A percentile compares a stretch with the other conserved stretches of the same genome.
Evolutionary conservation across 2,329 filamentous ascomycete species (phyloP).

Genomic region (Tolypocladium inflatum): DNA sequence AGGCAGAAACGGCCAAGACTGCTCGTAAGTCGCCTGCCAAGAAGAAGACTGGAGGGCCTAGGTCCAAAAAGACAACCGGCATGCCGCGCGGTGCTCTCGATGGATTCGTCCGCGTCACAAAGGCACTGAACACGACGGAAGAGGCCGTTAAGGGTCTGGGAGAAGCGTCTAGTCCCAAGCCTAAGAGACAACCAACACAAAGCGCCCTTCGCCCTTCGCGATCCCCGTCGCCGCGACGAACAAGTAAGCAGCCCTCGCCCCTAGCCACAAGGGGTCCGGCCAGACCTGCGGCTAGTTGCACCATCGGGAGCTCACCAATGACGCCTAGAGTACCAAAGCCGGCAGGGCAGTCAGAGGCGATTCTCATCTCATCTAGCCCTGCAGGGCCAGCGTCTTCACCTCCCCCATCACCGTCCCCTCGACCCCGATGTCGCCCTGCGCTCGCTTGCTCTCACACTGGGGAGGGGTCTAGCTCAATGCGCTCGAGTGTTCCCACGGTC

Average conservation of each 20-base stretch:
- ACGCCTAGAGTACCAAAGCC: constrained; percentile 25
- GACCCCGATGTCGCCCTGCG: constrained; percentile 4
- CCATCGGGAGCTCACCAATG: constrained; percentile 32
- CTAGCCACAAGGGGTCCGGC: constrained; percentile 12
- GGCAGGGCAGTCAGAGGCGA: constrained; percentile 22
- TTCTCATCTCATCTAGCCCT: constrained; percentile 37
- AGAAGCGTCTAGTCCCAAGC: not conserved
- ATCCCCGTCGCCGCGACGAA: not conserved
- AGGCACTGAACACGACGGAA: constrained; percentile 12
- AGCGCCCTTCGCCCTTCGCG: not conserved
- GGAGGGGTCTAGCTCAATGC: constrained; percentile 14
- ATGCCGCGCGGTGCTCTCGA: constrained; percentile 25
- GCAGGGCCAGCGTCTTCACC: constrained; percentile 17
- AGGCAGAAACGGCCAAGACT: constrained; percentile 10
- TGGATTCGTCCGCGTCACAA: constrained; percentile 31
- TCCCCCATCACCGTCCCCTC: constrained; percentile 14
- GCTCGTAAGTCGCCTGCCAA: constrained; percentile 13
- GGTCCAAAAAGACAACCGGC: constrained; percentile 8
- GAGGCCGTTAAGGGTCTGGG: constrained; percentile 1
- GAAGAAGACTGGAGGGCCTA: constrained; percentile 10
- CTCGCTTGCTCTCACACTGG: constrained; percentile 5
- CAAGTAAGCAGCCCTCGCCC: constrained; percentile 26
- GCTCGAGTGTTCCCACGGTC: constrained; percentile 11
- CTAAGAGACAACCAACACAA: constrained; percentile 6
- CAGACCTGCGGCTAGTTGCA: constrained; percentile 22